Evolutionary conservation across 169 alveolate species (phyloP).

Genomic region (Perkinsus olseni): DNA sequence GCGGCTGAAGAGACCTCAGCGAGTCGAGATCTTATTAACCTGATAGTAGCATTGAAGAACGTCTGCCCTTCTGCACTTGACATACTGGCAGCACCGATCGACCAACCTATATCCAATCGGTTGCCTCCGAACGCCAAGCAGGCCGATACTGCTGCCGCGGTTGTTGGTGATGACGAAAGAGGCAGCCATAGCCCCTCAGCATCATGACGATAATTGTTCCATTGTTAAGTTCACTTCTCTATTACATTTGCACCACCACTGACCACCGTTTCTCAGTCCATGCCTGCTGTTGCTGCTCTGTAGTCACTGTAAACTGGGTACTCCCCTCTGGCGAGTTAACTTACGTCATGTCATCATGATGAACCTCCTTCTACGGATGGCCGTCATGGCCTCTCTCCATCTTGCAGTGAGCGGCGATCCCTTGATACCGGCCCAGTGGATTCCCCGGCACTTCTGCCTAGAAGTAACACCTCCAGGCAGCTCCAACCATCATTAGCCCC

Average conservation of each 20-base stretch:
- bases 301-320: too few relatives aligned
- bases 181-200: too few relatives aligned
- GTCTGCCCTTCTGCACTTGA: neutral
- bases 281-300: too few relatives aligned
- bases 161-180: too few relatives aligned
- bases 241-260: too few relatives aligned
- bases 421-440: neutral
- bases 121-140: neutral
- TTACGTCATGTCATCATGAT: too few relatives aligned
- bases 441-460: neutral
- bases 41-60: neutral
- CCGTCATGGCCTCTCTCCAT: neutral
- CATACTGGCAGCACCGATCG: neutral
- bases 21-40: neutral
- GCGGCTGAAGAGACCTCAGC: neutral
- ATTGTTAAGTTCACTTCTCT: too few relatives aligned
- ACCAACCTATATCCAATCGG: neutral
- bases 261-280: too few relatives aligned
- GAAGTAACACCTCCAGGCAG: neutral
- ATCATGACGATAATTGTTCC: too few relatives aligned
- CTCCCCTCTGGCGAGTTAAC: too few relatives aligned
- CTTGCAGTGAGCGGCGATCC: neutral
- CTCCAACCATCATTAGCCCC: neutral
- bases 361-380: too few relatives aligned
- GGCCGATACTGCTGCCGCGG: too few relatives aligned